Conservation (phyloP, 2,329 filamentous ascomycete species). For the Laburnicola sp. region DNA sequence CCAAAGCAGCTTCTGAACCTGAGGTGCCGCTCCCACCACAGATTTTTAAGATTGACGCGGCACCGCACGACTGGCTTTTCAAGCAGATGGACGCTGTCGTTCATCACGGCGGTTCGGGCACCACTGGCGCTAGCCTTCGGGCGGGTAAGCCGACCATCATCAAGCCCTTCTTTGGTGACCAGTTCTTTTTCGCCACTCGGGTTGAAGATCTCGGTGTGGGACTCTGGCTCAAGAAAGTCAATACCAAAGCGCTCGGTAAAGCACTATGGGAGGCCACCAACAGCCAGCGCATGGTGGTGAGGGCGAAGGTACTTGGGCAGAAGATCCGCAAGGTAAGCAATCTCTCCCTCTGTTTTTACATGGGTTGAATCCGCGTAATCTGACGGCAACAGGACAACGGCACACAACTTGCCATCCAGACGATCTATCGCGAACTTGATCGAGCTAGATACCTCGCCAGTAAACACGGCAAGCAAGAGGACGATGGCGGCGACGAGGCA, state of each 20-base stretch:
- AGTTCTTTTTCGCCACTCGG: slow-evolving; percentile 90
- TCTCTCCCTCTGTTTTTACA: not conserved
- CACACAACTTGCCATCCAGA: slow-evolving; percentile 86
- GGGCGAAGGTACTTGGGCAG: slow-evolving; percentile 79
- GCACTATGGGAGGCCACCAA: slow-evolving; percentile 91
- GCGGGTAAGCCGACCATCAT: slow-evolving; percentile 93
- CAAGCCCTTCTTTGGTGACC: slow-evolving; percentile 96
- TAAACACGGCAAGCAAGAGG: slow-evolving; percentile 49
- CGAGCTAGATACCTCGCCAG: slow-evolving; percentile 86
- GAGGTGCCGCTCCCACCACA: slow-evolving; percentile 75
- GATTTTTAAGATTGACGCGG: slow-evolving; percentile 85
- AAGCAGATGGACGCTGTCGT: slow-evolving; percentile 88
- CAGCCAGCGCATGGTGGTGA: slow-evolving; percentile 86
- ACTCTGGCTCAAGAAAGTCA: slow-evolving; percentile 84
- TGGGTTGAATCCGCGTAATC: slow-evolving; percentile 27
- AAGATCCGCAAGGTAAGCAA: slow-evolving; percentile 77
- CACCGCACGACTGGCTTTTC: slow-evolving; percentile 97
- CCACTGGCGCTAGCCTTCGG: slow-evolving; percentile 87
- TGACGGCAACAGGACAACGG: slow-evolving; percentile 71
- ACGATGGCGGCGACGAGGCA: slow-evolving; percentile 58
- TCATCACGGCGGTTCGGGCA: slow-evolving; percentile 93
- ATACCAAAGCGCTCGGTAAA: slow-evolving; percentile 79
- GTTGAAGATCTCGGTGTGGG: slow-evolving; percentile 94
- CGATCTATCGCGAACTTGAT: slow-evolving; percentile 91
- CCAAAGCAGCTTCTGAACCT: slow-evolving; percentile 60